Evolutionary conservation across 495 filamentous ascomycete genomes (phyloP), one percentile per base, ranked within the genome.

Genomic region (Pyrenopolyporus hunteri): DNA sequence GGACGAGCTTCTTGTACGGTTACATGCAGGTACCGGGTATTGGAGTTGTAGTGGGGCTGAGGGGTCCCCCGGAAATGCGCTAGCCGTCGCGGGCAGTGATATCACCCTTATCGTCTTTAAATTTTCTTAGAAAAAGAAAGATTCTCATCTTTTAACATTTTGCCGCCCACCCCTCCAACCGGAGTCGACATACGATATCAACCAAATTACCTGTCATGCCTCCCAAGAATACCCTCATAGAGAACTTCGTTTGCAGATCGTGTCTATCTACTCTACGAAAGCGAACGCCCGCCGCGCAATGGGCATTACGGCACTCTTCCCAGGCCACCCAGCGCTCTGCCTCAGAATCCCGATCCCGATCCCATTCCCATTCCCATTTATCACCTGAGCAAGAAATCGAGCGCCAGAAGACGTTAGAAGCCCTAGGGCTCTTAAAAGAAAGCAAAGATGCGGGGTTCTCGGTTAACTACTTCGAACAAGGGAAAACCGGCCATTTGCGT

Each of bases 391-490:
- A 68, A 33, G 64, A 71, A 22, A 39, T 28, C 13, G 68, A 71
- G 45, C 68, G 68, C 19, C 45, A 57, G 43, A 71, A 69, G 37
- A 61, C 64, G 5, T 22, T 71, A 10, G 45, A 64, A 16, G 8
- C 59, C 3, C 33, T 71, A 9, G 67, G 69, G 17, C 64, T 72
- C 2, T 5, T 33, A 5, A 65, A 49, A 42, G 50, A 60, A 5
- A 26, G 47, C 22, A 53, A 48, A 1, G 33, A 46, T 42, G 3
- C 14, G 2, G 35, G 44, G 8, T n/a, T 75, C 40, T 31, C 68
- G 3, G 66, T 80, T 23, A 73, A 72, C 8, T 80, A 74, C 54
- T 80, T 71, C 36, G 64, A 77, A 29, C 66, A 87, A 63, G 80
- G 82, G 44, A 59, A 68, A 23, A 19, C 70, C 31, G 76, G 83